Conservation (phyloP, 2,329 filamentous ascomycete genomes). For the Laburnicola sp. region DNA sequence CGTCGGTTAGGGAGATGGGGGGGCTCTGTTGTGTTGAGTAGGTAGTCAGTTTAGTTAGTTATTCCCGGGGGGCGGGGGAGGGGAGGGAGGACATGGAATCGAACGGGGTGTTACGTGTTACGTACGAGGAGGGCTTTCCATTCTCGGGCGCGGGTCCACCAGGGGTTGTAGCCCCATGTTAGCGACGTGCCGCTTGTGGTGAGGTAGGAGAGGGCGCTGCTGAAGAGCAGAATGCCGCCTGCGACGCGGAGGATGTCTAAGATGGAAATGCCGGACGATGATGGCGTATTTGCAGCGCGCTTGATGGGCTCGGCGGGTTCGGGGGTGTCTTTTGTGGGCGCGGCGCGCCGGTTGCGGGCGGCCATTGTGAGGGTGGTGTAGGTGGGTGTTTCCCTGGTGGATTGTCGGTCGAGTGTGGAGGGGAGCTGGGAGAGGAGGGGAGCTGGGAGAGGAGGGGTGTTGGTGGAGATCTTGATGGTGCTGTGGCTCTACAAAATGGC, state of each 20-base stretch:
- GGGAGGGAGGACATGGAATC: neutral
- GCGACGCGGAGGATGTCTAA: slow-evolving; percentile 72
- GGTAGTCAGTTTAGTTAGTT: slow-evolving; percentile 3
- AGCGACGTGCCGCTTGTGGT: slow-evolving; percentile 66
- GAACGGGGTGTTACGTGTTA: neutral
- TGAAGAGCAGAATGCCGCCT: slow-evolving; percentile 67
- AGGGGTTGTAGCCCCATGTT: slow-evolving; percentile 46
- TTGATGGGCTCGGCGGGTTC: slow-evolving; percentile 26
- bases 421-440: neutral
- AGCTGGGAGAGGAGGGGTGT: neutral
- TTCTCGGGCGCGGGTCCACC: slow-evolving; percentile 43
- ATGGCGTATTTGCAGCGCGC: slow-evolving; percentile 24
- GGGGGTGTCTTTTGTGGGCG: slow-evolving; percentile 12
- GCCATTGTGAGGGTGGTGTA: slow-evolving; percentile 8
- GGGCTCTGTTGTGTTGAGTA: slow-evolving; percentile 46
- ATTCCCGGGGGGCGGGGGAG: neutral
- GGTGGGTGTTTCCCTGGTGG: neutral
- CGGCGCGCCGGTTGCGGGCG: slow-evolving; percentile 19
- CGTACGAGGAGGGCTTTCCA: slow-evolving; percentile 40
- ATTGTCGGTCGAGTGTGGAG: no score
- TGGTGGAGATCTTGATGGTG: neutral
- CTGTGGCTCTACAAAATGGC: no score
- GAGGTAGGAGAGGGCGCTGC: slow-evolving; percentile 73
- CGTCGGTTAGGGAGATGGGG: slow-evolving; percentile 72
- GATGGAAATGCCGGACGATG: slow-evolving; percentile 28